Evolutionary conservation across 768 basidiomycete species (phyloP).

Genomic region (Serendipita sp.): DNA sequence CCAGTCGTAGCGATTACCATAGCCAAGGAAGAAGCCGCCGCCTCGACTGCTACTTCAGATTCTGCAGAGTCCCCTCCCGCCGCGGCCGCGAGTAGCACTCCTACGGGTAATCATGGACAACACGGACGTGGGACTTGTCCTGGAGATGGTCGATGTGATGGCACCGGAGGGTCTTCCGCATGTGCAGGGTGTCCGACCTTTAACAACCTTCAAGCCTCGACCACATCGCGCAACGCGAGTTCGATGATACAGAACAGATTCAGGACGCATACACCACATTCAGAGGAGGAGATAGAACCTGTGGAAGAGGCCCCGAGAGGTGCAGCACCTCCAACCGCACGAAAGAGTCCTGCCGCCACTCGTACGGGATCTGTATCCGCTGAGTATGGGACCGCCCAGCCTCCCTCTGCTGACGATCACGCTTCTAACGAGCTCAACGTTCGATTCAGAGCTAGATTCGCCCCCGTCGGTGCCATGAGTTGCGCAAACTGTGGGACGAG

Average conservation of each 20-base stretch:
- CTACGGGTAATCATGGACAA: constrained; percentile 11
- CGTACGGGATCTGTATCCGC: constrained; percentile 3
- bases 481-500: constrained; percentile 84
- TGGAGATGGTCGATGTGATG: constrained; percentile 94
- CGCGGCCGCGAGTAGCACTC: constrained; percentile 12
- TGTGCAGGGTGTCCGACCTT: constrained; percentile 94
- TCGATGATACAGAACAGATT: constrained; percentile 4
- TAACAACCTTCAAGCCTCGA: constrained; percentile 52
- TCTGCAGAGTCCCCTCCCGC: constrained; percentile 17
- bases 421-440: not conserved
- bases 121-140: constrained; percentile 62
- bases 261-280: not conserved
- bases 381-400: not conserved
- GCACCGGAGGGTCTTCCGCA: constrained; percentile 82
- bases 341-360: constrained; percentile 15
- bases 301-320: not conserved
- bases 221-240: constrained; percentile 15
- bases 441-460: constrained; percentile 10
- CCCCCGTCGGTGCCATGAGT: constrained; percentile 53
- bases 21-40: not conserved
- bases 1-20: not conserved
- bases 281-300: no score
- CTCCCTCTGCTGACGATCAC: not conserved
- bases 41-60: constrained; percentile 15
- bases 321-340: constrained; percentile 12